A percentile compares a stretch with the other conserved stretches of the same genome.
phyloP scores from a whole-genome alignment of 768 basidiomycete genomes.

The Tephrocybe sp. region DNA sequence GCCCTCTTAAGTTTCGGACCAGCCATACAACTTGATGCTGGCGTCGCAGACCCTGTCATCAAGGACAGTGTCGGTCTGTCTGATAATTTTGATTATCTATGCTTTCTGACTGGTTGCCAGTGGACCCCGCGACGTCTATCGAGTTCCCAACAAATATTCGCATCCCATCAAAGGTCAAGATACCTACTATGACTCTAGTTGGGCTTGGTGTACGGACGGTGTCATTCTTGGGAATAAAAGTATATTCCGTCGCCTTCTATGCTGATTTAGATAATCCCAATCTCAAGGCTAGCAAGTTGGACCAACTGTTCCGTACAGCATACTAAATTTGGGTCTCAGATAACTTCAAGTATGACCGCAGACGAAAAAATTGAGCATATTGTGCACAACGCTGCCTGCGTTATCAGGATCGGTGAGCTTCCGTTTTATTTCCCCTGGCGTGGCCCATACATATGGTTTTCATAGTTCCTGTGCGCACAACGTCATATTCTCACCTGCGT shows the following conservation, averaged over 20 bases:
- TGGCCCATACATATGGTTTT: neutral
- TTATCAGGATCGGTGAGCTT: slow-evolving; percentile 67
- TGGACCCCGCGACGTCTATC: slow-evolving; percentile 73
- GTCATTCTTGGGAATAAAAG: slow-evolving; percentile 83
- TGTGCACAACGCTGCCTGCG: slow-evolving; percentile 63
- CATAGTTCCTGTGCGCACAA: slow-evolving; percentile 76
- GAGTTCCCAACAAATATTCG: slow-evolving; percentile 65
- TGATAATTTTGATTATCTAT: neutral
- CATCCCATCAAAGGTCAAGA: slow-evolving; percentile 60
- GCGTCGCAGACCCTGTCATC: neutral
- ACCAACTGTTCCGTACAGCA: neutral
- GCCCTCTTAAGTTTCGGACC: slow-evolving; percentile 4
- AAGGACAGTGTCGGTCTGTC: slow-evolving; percentile 13
- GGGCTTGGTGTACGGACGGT: slow-evolving; percentile 88
- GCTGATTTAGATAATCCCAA: slow-evolving; percentile 71
- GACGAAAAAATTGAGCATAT: slow-evolving; percentile 74
- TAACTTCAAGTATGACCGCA: slow-evolving; percentile 50
- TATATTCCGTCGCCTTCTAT: slow-evolving; percentile 90
- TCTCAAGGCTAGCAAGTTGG: slow-evolving; percentile 44
- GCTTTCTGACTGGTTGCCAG: slow-evolving; percentile 30
- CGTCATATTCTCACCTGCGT: slow-evolving; percentile 74
- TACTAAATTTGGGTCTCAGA: slow-evolving; percentile 30
- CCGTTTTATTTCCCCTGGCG: neutral
- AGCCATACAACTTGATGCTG: slow-evolving; percentile 16
- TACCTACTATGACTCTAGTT: slow-evolving; percentile 66